Percentiles rank a stretch among this genome's conserved stretches.
phyloP scores from a whole-genome alignment of 176 grass and related monocot genomes.

The Avena atlantica region DNA sequence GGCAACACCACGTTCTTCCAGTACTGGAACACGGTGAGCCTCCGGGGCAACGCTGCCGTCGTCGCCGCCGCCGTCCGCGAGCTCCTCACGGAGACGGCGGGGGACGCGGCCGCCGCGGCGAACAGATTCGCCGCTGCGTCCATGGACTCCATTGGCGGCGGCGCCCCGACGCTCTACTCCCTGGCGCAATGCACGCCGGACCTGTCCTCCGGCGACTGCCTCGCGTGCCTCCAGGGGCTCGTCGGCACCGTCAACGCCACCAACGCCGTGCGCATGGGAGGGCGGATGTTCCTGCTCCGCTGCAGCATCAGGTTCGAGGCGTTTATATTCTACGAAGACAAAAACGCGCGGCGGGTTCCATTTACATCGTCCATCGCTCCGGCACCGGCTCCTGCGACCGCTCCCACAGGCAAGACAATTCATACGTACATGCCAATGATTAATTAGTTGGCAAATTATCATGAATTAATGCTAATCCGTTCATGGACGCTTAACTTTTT shows the following conservation, averaged over 20 bases:
- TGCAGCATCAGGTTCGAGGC: constrained; percentile 12
- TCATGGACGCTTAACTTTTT: neutral
- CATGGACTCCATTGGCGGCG: neutral
- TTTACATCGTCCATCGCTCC: neutral
- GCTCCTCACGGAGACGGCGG: constrained; percentile 17
- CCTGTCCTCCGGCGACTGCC: neutral
- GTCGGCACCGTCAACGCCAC: neutral
- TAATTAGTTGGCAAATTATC: neutral
- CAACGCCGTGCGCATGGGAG: neutral
- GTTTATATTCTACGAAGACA: neutral
- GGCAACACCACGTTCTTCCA: constrained; percentile 8
- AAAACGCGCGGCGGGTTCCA: neutral
- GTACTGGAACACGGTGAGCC: neutral
- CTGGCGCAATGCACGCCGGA: constrained; percentile 24
- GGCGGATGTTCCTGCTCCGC: constrained; percentile 14
- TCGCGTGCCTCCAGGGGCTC: neutral
- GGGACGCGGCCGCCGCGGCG: neutral
- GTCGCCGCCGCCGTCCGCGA: neutral
- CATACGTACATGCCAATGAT: neutral
- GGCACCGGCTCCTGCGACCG: neutral
- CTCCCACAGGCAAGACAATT: neutral
- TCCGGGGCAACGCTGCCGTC: neutral
- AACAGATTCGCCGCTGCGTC: constrained; percentile 21
- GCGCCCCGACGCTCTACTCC: constrained; percentile 11
- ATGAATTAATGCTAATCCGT: neutral